phyloP scores from a whole-genome alignment of 1,284 basidiomycete genomes.

The Apiotrichum mycotoxinovorans region DNA sequence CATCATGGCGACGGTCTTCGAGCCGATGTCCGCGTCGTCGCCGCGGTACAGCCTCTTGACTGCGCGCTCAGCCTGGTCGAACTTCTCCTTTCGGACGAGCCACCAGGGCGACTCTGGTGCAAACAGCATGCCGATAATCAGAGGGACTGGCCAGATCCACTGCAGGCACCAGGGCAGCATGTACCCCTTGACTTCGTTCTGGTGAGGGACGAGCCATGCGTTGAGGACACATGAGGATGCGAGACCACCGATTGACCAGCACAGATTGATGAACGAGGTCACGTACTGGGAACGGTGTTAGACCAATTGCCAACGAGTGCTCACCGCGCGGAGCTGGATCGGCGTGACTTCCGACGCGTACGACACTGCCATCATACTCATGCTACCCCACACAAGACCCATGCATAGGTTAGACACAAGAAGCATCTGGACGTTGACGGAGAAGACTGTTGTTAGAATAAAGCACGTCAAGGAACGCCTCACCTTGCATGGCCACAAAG shows the following conservation, averaged over 20 bases:
- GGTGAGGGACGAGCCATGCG: slow-evolving; percentile 2
- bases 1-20: slow-evolving; percentile 44
- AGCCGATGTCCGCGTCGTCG: slow-evolving; percentile 29
- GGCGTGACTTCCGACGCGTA: slow-evolving; percentile 44
- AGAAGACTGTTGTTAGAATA: slow-evolving; percentile 46
- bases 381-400: slow-evolving; percentile 34
- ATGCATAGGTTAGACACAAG: slow-evolving; percentile 40
- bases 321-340: slow-evolving; percentile 19
- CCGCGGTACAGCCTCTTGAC: background rate
- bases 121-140: slow-evolving; percentile 28
- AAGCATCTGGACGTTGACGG: slow-evolving; percentile 27
- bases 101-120: slow-evolving; percentile 34
- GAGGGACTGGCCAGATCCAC: slow-evolving; percentile 43
- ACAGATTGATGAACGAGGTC: slow-evolving; percentile 21
- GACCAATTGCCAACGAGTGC: too few relatives aligned
- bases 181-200: slow-evolving; percentile 2
- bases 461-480: too few relatives aligned
- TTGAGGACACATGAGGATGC: background rate
- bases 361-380: slow-evolving; percentile 13
- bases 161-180: slow-evolving; percentile 21
- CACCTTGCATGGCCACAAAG: slow-evolving; percentile 41
- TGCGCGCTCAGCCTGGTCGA: background rate
- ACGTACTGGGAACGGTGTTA: too few relatives aligned
- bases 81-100: slow-evolving; percentile 11
- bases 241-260: background rate